These are phyloP conservation scores for Yamadazyma diospyri DNA, from an alignment of 1,139 yeast species.

Conservation along the genomic window DNA sequence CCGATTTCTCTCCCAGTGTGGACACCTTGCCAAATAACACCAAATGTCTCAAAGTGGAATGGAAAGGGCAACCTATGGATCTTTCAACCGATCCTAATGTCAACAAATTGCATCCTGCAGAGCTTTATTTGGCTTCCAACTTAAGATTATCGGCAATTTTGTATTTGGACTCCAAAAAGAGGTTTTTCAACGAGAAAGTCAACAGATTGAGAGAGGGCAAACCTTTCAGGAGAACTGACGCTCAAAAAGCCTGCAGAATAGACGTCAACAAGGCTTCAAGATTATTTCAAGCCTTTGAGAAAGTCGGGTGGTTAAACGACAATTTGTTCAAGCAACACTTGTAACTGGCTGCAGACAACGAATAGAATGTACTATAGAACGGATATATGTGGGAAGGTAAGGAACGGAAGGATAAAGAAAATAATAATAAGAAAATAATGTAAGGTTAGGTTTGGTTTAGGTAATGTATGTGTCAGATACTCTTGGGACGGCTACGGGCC, in stretches of 20 bases:
- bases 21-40: slow-evolving; percentile 55
- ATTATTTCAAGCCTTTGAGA: slow-evolving; percentile 87
- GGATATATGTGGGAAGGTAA: not conserved
- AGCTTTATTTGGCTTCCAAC: slow-evolving; percentile 81
- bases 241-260: slow-evolving; percentile 95
- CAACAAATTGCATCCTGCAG: slow-evolving; percentile 83
- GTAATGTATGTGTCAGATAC: not conserved
- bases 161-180: slow-evolving; percentile 86
- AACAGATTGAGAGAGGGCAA: slow-evolving; percentile 67
- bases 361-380: too few relatives aligned
- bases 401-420: not conserved
- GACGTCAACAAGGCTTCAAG: slow-evolving; percentile 96
- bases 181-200: slow-evolving; percentile 87
- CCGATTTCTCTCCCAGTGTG: slow-evolving; percentile 76
- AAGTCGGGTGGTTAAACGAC: slow-evolving; percentile 93
- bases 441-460: slow-evolving; percentile 2
- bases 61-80: slow-evolving; percentile 99
- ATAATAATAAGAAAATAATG: not conserved
- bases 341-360: too few relatives aligned
- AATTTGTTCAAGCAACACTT: slow-evolving; percentile 56
- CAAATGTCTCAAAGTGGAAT: slow-evolving; percentile 80
- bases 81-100: slow-evolving; percentile 71
- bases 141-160: slow-evolving; percentile 83
- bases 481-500: too few relatives aligned
- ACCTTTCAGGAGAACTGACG: slow-evolving; percentile 94